These are phyloP conservation scores for Trametes pubescens DNA, from an alignment of 1,284 basidiomycete genomes.

Conservation along the genomic window DNA sequence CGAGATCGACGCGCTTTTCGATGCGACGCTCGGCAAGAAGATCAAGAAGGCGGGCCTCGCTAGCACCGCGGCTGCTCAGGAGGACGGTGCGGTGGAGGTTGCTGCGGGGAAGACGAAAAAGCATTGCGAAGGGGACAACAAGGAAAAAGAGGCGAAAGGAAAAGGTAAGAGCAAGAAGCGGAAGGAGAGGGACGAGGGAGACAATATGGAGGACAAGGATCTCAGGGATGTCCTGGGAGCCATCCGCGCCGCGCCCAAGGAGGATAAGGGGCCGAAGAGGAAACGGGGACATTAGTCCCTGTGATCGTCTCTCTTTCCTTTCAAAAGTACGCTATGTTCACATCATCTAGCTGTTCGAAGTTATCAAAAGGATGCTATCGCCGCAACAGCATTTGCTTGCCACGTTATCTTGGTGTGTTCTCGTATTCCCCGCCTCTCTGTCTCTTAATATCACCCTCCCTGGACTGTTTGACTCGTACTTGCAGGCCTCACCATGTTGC, in stretches of 20 bases:
- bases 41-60: conserved; percentile 58
- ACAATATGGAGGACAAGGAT: conserved; percentile 39
- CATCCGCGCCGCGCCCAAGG: conserved; percentile 53
- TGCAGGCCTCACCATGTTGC: too few relatives aligned
- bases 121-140: background rate
- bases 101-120: background rate
- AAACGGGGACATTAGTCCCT: conserved; percentile 32
- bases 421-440: too few relatives aligned
- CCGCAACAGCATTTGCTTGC: background rate
- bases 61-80: background rate
- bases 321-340: conserved; percentile 6
- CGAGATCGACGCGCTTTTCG: conserved; percentile 79
- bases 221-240: conserved; percentile 52
- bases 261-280: conserved; percentile 39
- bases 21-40: conserved; percentile 61
- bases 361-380: background rate
- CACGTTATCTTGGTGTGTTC: too few relatives aligned
- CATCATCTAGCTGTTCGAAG: background rate
- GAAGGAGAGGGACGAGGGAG: conserved; percentile 27
- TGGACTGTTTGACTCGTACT: background rate
- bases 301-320: background rate
- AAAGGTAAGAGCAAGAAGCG: conserved; percentile 36
- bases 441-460: too few relatives aligned
- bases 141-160: conserved; percentile 5
- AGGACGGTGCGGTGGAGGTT: background rate